These are phyloP conservation scores for Hyphochytrium catenoides DNA, from an alignment of 352 stramenopile genomes.

Conservation along the genomic window DNA sequence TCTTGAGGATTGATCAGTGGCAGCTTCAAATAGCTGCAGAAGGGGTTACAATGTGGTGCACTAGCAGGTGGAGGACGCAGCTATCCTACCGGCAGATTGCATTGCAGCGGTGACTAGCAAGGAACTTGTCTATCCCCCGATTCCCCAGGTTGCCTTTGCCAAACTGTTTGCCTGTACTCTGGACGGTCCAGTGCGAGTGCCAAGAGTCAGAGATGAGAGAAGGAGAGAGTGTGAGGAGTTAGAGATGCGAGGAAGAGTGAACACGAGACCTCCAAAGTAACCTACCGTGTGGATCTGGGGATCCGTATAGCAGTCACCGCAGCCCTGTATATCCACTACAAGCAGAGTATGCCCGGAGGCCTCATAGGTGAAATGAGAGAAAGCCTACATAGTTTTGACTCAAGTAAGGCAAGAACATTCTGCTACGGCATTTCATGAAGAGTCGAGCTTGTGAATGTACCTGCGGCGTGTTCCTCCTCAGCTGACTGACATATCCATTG, in stretches of 20 bases:
- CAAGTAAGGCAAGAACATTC: no score
- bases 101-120: constrained; percentile 62
- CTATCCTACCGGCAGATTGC: constrained; percentile 27
- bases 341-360: constrained; percentile 67
- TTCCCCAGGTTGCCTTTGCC: constrained; percentile 59
- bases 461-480: constrained; percentile 53
- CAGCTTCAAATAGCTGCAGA: constrained; percentile 53
- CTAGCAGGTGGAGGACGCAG: no score
- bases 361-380: constrained; percentile 82
- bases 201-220: constrained; percentile 45
- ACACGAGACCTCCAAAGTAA: constrained; percentile 1
- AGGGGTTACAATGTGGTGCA: no score
- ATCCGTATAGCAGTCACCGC: constrained; percentile 87
- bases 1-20: constrained; percentile 48
- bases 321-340: constrained; percentile 81
- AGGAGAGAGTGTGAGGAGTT: constrained; percentile 14
- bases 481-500: constrained; percentile 50
- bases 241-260: constrained; percentile 21
- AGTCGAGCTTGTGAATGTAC: no score
- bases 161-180: constrained; percentile 44
- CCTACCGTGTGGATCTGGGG: constrained; percentile 67
- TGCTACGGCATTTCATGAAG: no score
- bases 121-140: constrained; percentile 55
- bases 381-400: constrained; percentile 49
- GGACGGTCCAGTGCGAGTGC: no score